These are phyloP conservation scores for Cucumis cinereus DNA, from an alignment of 306 rosid genomes.

Conservation along the genomic window DNA sequence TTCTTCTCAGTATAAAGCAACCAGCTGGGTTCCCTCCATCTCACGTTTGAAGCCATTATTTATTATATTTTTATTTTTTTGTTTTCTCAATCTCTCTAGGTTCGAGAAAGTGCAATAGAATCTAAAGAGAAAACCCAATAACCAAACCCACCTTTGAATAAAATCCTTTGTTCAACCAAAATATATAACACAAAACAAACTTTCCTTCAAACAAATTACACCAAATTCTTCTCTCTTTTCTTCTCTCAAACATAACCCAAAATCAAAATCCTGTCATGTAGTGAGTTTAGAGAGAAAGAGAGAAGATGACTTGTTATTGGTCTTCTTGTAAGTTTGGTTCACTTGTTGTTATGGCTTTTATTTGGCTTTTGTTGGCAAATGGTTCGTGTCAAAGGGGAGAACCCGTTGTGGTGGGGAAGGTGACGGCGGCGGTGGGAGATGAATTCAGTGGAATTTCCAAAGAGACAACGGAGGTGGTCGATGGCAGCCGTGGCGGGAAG, in stretches of 20 bases:
- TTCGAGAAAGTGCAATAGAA: not conserved
- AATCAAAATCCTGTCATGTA: conserved; percentile 2
- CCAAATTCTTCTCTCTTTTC: not conserved
- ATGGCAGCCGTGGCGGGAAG: not conserved
- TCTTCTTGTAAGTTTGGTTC: not conserved
- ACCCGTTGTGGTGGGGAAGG: not conserved
- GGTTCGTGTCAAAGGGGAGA: not conserved
- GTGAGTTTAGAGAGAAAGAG: not conserved
- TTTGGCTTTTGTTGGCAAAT: not conserved
- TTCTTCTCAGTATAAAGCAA: conserved; percentile 5
- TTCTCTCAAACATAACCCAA: not conserved
- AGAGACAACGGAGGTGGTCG: not conserved
- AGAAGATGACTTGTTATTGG: not conserved
- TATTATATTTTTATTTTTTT: not conserved
- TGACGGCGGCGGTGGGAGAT: not conserved
- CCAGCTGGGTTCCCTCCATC: not conserved
- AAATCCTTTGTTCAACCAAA: not conserved
- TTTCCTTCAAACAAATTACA: not conserved
- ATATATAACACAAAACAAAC: not conserved
- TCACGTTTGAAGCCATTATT: not conserved
- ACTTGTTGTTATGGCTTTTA: not conserved
- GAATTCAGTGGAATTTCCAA: not conserved
- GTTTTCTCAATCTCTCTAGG: not conserved
- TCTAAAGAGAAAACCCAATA: not conserved
- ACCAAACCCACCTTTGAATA: not conserved